phyloP scores from a whole-genome alignment of 129 eudicot species.

The Centrapalus pauciflorus region DNA sequence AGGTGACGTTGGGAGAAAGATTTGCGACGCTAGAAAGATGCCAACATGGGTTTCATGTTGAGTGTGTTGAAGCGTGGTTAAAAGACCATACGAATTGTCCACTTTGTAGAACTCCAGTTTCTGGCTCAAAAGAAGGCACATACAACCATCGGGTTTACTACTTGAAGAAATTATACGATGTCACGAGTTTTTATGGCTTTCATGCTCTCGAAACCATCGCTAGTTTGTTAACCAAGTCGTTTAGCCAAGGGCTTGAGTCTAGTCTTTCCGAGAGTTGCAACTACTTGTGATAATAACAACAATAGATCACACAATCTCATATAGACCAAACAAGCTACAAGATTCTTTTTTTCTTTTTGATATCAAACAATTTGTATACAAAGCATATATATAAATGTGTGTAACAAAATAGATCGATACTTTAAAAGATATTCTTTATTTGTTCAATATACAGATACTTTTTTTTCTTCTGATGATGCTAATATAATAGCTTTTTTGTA shows the following conservation, averaged over 20 bases:
- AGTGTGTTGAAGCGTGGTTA: conserved; percentile 24
- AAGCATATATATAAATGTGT: too few species aligned
- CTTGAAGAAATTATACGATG: conserved; percentile 6
- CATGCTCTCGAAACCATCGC: background rate
- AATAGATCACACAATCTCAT: too few species aligned
- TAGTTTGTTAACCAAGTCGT: conserved; percentile 19
- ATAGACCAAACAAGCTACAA: too few species aligned
- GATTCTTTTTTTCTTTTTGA: too few species aligned
- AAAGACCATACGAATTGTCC: conserved; percentile 28
- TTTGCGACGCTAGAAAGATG: conserved; percentile 18
- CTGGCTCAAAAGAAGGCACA: background rate
- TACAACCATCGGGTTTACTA: background rate
- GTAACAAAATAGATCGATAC: too few species aligned
- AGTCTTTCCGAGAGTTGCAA: conserved; percentile 23
- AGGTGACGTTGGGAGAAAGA: conserved; percentile 8
- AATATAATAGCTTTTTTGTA: too few species aligned
- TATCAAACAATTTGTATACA: too few species aligned
- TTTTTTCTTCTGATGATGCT: too few species aligned
- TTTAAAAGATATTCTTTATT: too few species aligned
- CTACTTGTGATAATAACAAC: conserved; percentile 12
- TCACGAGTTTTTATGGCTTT: background rate
- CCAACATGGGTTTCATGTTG: conserved; percentile 26
- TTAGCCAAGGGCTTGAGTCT: conserved; percentile 16
- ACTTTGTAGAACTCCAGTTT: conserved; percentile 26
- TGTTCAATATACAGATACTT: too few species aligned